Evolutionary conservation across 2,329 filamentous ascomycete genomes (phyloP).

Genomic region (Cercospora zeae-maydis): DNA sequence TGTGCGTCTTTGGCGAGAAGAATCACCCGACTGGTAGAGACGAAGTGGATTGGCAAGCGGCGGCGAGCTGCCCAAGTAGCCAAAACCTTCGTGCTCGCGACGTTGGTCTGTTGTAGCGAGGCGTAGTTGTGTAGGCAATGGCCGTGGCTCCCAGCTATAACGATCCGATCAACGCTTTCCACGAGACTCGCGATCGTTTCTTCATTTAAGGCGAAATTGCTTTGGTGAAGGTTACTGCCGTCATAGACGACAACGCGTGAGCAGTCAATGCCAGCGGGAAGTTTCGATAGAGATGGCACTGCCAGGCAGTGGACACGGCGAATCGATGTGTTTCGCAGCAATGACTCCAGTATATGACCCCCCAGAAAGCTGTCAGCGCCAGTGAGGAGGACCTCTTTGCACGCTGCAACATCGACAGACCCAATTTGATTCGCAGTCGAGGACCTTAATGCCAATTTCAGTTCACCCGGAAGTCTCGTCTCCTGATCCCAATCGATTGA

Average conservation of each 20-base stretch:
- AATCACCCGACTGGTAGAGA: slow-evolving; percentile 23
- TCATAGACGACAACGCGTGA: slow-evolving; percentile 30
- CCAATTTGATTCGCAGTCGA: not conserved
- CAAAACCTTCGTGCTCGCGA: slow-evolving; percentile 19
- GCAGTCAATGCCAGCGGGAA: slow-evolving; percentile 34
- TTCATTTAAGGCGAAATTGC: slow-evolving; percentile 41
- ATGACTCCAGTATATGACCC: slow-evolving; percentile 37
- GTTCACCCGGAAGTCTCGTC: slow-evolving; percentile 26
- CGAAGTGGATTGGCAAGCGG: slow-evolving; percentile 26
- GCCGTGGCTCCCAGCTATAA: slow-evolving; percentile 27
- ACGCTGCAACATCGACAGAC: not conserved
- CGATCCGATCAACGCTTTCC: slow-evolving; percentile 34
- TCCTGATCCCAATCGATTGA: slow-evolving; percentile 44
- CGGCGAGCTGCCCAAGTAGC: slow-evolving; percentile 11
- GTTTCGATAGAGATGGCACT: slow-evolving; percentile 33
- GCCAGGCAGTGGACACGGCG: slow-evolving; percentile 46
- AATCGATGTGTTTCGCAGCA: slow-evolving; percentile 37
- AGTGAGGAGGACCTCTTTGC: slow-evolving; percentile 36
- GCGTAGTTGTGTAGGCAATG: slow-evolving; percentile 32
- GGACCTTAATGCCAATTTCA: slow-evolving; percentile 5
- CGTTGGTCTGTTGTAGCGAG: slow-evolving; percentile 28
- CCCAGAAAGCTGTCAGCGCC: slow-evolving; percentile 45
- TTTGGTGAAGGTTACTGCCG: slow-evolving; percentile 15
- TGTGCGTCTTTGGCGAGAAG: slow-evolving; percentile 11
- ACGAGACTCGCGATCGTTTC: slow-evolving; percentile 33